A percentile compares a stretch with the other conserved stretches of the same genome.
phyloP scores from a whole-genome alignment of 768 basidiomycete genomes.

The Mycena metata region DNA sequence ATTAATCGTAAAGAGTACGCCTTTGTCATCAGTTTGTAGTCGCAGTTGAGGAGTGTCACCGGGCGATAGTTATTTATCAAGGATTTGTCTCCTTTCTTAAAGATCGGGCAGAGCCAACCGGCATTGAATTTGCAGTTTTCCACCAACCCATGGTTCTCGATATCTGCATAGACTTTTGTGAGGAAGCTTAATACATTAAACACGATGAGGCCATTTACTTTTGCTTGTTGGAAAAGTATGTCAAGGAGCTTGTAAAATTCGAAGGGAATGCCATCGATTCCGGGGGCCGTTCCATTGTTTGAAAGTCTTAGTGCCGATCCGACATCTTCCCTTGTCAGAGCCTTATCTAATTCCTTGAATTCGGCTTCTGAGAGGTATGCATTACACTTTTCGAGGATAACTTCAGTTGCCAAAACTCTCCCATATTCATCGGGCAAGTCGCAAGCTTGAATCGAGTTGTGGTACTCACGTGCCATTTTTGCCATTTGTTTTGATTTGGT shows the following conservation, averaged over 20 bases:
- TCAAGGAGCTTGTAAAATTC: not conserved
- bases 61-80: too few relatives aligned
- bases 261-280: not conserved
- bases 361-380: not conserved
- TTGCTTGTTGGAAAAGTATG: not conserved
- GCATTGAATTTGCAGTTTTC: not conserved
- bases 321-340: not conserved
- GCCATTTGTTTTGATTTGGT: slow-evolving; percentile 3
- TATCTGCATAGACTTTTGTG: not conserved
- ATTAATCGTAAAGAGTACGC: too few relatives aligned
- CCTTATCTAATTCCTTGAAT: too few relatives aligned
- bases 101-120: not conserved
- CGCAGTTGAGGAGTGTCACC: too few relatives aligned
- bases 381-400: slow-evolving; percentile 11
- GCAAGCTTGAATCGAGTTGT: too few relatives aligned
- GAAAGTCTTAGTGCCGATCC: not conserved
- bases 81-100: too few relatives aligned
- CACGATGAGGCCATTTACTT: not conserved
- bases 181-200: not conserved
- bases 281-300: not conserved
- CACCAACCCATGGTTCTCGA: not conserved
- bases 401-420: not conserved
- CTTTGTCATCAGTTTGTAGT: too few relatives aligned
- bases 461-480: slow-evolving; percentile 19
- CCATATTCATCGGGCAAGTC: slow-evolving; percentile 21